Evolutionary conservation across 2,329 filamentous ascomycete species (phyloP).

Genomic region (Colletotrichum sublineola): DNA sequence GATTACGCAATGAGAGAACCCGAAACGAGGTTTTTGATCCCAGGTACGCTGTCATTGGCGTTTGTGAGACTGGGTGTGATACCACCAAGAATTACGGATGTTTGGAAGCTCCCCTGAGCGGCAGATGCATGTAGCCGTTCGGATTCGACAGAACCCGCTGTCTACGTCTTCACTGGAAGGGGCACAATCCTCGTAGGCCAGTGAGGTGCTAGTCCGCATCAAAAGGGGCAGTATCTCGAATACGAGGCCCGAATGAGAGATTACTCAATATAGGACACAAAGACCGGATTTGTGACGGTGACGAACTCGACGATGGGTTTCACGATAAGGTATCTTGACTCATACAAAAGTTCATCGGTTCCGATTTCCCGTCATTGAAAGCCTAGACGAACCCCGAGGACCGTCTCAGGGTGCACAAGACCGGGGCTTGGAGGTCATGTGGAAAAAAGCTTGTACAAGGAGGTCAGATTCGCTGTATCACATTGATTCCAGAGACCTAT

Average conservation of each 20-base stretch:
- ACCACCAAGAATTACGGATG: neutral
- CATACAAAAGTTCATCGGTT: neutral
- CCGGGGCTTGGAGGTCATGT: constrained; percentile 25
- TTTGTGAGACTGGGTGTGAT: neutral
- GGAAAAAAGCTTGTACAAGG: constrained; percentile 30
- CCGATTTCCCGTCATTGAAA: neutral
- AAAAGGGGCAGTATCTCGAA: neutral
- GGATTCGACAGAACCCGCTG: constrained; percentile 3
- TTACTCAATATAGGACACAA: neutral
- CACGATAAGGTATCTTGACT: constrained; percentile 4
- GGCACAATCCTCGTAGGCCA: neutral
- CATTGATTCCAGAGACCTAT: neutral
- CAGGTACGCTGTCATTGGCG: neutral
- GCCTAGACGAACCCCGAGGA: neutral
- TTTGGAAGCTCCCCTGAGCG: constrained; percentile 9
- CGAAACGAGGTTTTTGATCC: neutral
- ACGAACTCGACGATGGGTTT: constrained; percentile 10
- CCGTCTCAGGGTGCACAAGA: constrained; percentile 12
- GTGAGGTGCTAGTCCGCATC: neutral
- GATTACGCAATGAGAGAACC: neutral
- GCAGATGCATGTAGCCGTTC: constrained; percentile 24
- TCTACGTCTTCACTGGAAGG: neutral
- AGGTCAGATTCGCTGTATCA: constrained; percentile 8
- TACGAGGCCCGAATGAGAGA: neutral
- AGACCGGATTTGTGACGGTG: neutral